Conservation (phyloP, 768 basidiomycete genomes). For the Hericium coralloides region DNA sequence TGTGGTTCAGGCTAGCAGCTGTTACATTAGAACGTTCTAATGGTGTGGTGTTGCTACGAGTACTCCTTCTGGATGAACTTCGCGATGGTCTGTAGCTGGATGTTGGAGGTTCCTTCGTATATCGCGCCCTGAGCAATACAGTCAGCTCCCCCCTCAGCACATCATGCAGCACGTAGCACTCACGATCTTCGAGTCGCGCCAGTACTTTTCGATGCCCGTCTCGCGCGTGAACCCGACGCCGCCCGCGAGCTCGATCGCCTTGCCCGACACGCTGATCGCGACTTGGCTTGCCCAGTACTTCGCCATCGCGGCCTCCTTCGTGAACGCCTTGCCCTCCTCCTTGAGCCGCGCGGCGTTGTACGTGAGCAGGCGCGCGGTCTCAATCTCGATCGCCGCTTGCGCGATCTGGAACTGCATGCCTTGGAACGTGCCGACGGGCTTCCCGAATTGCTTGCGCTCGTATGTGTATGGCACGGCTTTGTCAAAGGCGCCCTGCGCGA, state of each 20-base stretch:
- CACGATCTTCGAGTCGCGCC: conserved; percentile 95
- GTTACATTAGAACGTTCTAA: no score
- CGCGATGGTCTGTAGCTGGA: conserved; percentile 93
- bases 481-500: conserved; percentile 95
- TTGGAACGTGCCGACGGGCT: conserved; percentile 90
- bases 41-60: conserved; percentile 31
- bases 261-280: conserved; percentile 80
- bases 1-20: background rate
- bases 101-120: conserved; percentile 96
- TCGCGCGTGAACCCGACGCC: conserved; percentile 90
- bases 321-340: conserved; percentile 81
- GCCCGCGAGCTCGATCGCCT: conserved; percentile 94
- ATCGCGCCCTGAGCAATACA: conserved; percentile 61
- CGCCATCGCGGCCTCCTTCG: conserved; percentile 96
- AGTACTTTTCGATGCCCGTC: conserved; percentile 93
- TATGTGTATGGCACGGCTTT: conserved; percentile 94
- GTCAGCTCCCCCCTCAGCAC: background rate
- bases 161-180: conserved; percentile 22
- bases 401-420: conserved; percentile 95
- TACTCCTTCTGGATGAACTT: conserved; percentile 85
- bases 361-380: conserved; percentile 81
- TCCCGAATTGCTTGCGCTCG: conserved; percentile 90
- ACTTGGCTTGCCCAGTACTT: conserved; percentile 89
- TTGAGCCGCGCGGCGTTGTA: conserved; percentile 96
- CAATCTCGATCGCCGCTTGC: conserved; percentile 81